Conservation (phyloP, 257 asterid genomes). For the Penstemon barbatus region DNA sequence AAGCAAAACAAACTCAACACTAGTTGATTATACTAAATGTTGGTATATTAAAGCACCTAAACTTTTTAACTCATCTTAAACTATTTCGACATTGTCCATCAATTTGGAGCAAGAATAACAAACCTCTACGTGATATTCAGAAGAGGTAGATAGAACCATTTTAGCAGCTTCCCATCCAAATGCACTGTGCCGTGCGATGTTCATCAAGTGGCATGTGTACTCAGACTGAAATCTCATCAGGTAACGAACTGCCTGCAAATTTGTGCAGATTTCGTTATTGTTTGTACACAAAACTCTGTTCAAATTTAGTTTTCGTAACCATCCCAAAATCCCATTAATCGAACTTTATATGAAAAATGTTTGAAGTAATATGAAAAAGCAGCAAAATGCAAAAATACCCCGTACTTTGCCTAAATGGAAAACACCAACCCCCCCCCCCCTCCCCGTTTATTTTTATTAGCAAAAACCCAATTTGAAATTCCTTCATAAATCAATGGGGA, state of each 20-base stretch:
- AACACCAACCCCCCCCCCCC: too few relatives aligned
- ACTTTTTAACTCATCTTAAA: neutral
- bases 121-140: constrained; percentile 47
- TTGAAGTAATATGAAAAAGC: neutral
- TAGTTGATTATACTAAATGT: too few relatives aligned
- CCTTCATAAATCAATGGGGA: too few relatives aligned
- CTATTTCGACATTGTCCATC: neutral
- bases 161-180: constrained; percentile 90
- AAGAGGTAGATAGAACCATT: constrained; percentile 55
- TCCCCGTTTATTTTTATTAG: too few relatives aligned
- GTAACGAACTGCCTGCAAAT: constrained; percentile 82
- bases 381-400: too few relatives aligned
- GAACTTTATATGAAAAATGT: neutral
- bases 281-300: neutral
- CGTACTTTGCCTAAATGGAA: too few relatives aligned
- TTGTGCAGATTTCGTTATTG: neutral
- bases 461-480: too few relatives aligned
- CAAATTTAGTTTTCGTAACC: neutral
- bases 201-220: constrained; percentile 81
- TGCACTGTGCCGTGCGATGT: constrained; percentile 74
- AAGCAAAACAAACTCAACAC: too few relatives aligned
- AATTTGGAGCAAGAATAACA: constrained; percentile 20
- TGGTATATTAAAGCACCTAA: too few relatives aligned
- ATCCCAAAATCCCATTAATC: neutral
- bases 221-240: constrained; percentile 88